Evolutionary conservation across 208 protist species (phyloP).

Genomic region (Lotmaria passim): DNA sequence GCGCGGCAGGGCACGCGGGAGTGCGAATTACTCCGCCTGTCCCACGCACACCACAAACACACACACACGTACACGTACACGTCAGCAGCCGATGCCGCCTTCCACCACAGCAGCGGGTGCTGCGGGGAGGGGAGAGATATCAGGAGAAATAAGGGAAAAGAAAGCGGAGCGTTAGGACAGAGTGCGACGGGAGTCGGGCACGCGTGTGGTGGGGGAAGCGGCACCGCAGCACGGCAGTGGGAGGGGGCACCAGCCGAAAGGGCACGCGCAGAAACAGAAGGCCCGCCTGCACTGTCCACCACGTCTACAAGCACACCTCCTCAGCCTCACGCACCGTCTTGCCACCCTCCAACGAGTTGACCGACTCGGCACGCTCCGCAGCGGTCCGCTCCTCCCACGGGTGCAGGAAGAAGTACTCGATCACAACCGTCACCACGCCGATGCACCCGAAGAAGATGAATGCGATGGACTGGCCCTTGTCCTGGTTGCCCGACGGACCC

Average conservation of each 20-base stretch:
- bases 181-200: no score
- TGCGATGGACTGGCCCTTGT: conserved; percentile 64
- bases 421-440: conserved; percentile 47
- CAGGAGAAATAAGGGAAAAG: no score
- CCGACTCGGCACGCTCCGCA: background rate
- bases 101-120: no score
- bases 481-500: conserved; percentile 54
- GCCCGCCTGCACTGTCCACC: background rate
- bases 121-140: no score
- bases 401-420: conserved; percentile 59
- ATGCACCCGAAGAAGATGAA: conserved; percentile 75
- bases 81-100: no score
- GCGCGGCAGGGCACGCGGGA: no score
- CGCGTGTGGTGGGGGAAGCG: no score
- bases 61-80: no score
- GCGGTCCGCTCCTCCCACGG: conserved; percentile 20
- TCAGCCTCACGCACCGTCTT: background rate
- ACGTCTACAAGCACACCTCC: background rate
- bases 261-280: background rate
- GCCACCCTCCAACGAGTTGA: background rate
- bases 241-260: background rate
- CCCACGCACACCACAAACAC: background rate
- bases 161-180: no score
- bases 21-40: background rate
- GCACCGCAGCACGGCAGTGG: no score